Evolutionary conservation across 345 rosid species (phyloP), one percentile per base, ranked within the genome.

Genomic region (Boechera retrofracta): DNA sequence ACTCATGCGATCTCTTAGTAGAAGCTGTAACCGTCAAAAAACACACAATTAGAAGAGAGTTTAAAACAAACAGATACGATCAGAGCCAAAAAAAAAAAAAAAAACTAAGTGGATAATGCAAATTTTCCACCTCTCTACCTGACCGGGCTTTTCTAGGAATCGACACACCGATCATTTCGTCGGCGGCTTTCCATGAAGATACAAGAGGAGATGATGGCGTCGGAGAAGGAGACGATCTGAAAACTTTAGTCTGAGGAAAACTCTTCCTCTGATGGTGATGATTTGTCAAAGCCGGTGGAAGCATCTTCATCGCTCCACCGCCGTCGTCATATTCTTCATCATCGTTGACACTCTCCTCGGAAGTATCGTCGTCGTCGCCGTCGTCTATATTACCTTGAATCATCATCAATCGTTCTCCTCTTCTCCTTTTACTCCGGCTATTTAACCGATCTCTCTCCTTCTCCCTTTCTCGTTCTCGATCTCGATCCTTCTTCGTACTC

Each of bases 311-410:
- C 91, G 13, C 13, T 18, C 5, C 44, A 39, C 12, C 31, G 13
- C 80, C 92, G 11, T 84, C 96, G 0, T 86, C 90, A 0, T 92
- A 95, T 3, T 89, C 96, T 38, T 90, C 96, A 9, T 92, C 94
- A 2, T 89, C 93, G 74, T 90, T 85, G 2, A 89, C 84, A 53
- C 94, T 92, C 81, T 90, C 96, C 53, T 92, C 97, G 6, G 94
- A 85, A 68, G 76, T 90, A 29, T 88, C 93, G 12, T 88, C 54
- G 51, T 47, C 51, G 18, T 47, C 86, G 15, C 84, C 92, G 32
- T 87, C 92, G 56, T 86, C 92, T 48, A 89, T 81, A 59, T 69
- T 89, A 16, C 89, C 88, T 80, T 78, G 87, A 55, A 87, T 64
- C 86, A 85, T 64, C 60, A 88, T 63, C 86, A 85, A 68, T 57